These are phyloP conservation scores for Pseudogymnoascus sp. DNA, from an alignment of 2,329 filamentous ascomycete species.

Conservation along the genomic window DNA sequence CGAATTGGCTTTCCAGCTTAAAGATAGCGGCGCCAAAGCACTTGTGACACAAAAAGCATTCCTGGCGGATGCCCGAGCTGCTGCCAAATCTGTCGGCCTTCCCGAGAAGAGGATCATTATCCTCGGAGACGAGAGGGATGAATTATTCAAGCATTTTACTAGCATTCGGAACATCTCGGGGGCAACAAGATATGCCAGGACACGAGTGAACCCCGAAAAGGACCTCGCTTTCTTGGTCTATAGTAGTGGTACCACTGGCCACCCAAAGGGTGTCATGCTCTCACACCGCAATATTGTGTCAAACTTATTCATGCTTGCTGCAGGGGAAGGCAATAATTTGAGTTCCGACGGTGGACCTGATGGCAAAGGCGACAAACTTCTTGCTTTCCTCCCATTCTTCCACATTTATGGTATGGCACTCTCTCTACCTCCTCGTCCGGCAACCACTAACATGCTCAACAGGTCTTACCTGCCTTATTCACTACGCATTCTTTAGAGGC, in stretches of 20 bases:
- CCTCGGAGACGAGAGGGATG: constrained; percentile 54
- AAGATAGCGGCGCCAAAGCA: constrained; percentile 66
- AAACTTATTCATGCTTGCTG: constrained; percentile 54
- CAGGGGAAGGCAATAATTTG: constrained; percentile 49
- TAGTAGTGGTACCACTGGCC: constrained; percentile 79
- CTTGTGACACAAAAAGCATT: constrained; percentile 66
- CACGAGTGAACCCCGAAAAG: constrained; percentile 57
- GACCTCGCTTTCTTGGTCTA: constrained; percentile 84
- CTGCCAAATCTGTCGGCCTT: constrained; percentile 64
- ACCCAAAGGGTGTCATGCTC: constrained; percentile 86
- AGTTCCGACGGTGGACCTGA: constrained; percentile 50
- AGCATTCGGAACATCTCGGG: constrained; percentile 58
- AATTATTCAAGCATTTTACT: constrained; percentile 63
- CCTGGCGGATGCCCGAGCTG: constrained; percentile 57
- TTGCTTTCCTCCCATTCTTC: constrained; percentile 82
- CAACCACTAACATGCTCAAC: constrained; percentile 15
- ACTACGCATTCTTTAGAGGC: constrained; percentile 60
- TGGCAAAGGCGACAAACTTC: constrained; percentile 60
- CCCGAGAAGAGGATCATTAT: constrained; percentile 65
- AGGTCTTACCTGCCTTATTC: constrained; percentile 66
- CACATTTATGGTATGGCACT: constrained; percentile 64
- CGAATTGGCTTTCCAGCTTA: constrained; percentile 78
- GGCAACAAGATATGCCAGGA: constrained; percentile 49
- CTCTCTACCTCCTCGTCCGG: neutral
- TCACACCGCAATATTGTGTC: constrained; percentile 75